Percentiles rank a stretch among this genome's conserved stretches.
Evolutionary conservation across 495 filamentous ascomycete genomes (phyloP).

Genomic region (Talaromyces borbonicus): DNA sequence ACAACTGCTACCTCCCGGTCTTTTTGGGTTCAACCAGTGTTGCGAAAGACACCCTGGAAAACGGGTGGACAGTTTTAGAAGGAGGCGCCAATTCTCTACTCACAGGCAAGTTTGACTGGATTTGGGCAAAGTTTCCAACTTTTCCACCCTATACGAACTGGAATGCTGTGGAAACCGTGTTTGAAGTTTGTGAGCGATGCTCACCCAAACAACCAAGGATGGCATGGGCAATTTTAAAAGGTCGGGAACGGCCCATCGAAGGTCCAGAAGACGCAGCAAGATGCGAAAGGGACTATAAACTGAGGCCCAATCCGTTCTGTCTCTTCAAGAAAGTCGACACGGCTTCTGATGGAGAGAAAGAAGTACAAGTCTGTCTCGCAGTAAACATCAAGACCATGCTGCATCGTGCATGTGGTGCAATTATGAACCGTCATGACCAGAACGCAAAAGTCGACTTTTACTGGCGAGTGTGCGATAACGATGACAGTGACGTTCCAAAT

Average conservation of each 20-base stretch:
- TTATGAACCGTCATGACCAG: not conserved
- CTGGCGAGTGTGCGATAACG: constrained; percentile 35
- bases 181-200: constrained; percentile 24
- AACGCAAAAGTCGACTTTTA: constrained; percentile 15
- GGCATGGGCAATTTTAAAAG: constrained; percentile 23
- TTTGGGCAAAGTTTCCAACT: not conserved
- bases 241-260: constrained; percentile 19
- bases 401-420: constrained; percentile 40
- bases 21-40: not conserved
- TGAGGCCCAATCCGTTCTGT: constrained; percentile 36
- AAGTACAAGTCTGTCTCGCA: constrained; percentile 32
- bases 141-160: constrained; percentile 4
- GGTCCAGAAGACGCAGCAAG: constrained; percentile 32
- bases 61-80: not conserved
- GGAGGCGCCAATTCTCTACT: not conserved
- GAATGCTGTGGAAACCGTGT: not conserved
- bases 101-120: not conserved
- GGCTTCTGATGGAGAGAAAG: constrained; percentile 8
- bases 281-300: constrained; percentile 40
- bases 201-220: constrained; percentile 32
- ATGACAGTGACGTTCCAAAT: constrained; percentile 33
- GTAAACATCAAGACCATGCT: constrained; percentile 46
- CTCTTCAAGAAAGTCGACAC: constrained; percentile 24
- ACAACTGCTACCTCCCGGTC: constrained; percentile 6
- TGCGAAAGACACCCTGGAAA: not conserved